A percentile compares a stretch with the other conserved stretches of the same genome.
Evolutionary conservation across 192 early-diverging fungal species (phyloP).

Genomic region (Cladochytrium replicatum): DNA sequence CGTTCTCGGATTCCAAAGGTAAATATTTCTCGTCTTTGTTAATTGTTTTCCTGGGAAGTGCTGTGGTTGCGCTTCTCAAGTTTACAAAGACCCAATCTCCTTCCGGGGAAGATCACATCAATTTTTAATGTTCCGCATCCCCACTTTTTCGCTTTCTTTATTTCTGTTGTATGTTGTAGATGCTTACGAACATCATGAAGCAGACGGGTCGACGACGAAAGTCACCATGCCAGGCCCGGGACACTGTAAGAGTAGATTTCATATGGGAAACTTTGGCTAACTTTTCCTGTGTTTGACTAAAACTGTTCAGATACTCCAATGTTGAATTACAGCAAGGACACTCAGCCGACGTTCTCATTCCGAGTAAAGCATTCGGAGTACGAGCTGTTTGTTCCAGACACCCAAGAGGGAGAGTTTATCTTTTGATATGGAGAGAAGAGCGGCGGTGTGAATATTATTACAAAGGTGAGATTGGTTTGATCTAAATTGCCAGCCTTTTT

Average conservation of each 20-base stretch:
- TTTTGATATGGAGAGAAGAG: too few species aligned
- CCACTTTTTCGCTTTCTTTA: too few species aligned
- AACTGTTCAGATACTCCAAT: conserved; percentile 29
- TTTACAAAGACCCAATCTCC: too few species aligned
- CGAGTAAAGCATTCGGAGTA: conserved; percentile 47
- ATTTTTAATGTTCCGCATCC: too few species aligned
- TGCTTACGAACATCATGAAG: conserved; percentile 22
- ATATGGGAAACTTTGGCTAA: neutral
- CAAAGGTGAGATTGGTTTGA: too few species aligned
- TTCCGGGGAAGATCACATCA: too few species aligned
- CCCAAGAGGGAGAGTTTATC: conserved; percentile 34
- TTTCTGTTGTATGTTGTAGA: conserved; percentile 19
- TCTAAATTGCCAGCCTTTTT: too few species aligned
- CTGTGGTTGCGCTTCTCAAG: too few species aligned
- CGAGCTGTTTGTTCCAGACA: conserved; percentile 45
- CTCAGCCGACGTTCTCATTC: conserved; percentile 41
- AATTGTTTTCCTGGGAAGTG: too few species aligned
- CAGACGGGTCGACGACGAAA: conserved; percentile 16
- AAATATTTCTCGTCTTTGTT: too few species aligned
- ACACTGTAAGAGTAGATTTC: conserved; percentile 31
- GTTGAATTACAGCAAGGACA: conserved; percentile 28
- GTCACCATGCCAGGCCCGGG: conserved; percentile 42
- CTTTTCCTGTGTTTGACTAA: neutral
- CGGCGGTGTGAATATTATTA: too few species aligned
- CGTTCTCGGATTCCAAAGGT: too few species aligned